Evolutionary conservation across 2,329 filamentous ascomycete genomes (phyloP).

Genomic region (Aspergillus fumigatiaffinis): DNA sequence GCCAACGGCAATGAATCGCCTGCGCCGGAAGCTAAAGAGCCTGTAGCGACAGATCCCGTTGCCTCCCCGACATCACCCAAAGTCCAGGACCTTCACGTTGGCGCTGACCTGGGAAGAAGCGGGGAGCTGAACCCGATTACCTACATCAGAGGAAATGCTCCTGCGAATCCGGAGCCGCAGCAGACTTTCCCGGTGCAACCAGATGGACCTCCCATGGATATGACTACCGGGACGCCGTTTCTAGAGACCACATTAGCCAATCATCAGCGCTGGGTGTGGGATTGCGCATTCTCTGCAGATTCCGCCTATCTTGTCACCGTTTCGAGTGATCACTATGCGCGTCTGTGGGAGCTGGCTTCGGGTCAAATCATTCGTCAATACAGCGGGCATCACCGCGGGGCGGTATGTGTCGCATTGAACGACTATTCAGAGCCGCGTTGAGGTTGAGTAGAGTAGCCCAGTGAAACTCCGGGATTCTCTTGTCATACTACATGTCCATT

Average conservation of each 20-base stretch:
- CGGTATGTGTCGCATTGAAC: conserved; percentile 88
- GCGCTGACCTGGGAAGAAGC: conserved; percentile 15
- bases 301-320: conserved; percentile 90
- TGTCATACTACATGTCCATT: not conserved
- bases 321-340: conserved; percentile 88
- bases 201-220: conserved; percentile 39
- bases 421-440: conserved; percentile 60
- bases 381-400: conserved; percentile 87
- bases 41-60: conserved; percentile 12
- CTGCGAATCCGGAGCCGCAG: conserved; percentile 25
- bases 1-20: conserved; percentile 9
- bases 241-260: conserved; percentile 83
- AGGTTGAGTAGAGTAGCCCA: not conserved
- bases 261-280: conserved; percentile 96
- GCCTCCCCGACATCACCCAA: conserved; percentile 17
- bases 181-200: conserved; percentile 33
- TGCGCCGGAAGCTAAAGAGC: not conserved
- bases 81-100: conserved; percentile 16
- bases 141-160: conserved; percentile 24
- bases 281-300: conserved; percentile 91
- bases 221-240: conserved; percentile 56
- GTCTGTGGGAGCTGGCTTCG: conserved; percentile 82
- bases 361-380: conserved; percentile 92
- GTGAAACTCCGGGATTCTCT: not conserved
- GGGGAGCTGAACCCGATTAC: conserved; percentile 22